Evolutionary conservation across 345 rosid species (phyloP).

Genomic region (Hibiscus mutabilis): DNA sequence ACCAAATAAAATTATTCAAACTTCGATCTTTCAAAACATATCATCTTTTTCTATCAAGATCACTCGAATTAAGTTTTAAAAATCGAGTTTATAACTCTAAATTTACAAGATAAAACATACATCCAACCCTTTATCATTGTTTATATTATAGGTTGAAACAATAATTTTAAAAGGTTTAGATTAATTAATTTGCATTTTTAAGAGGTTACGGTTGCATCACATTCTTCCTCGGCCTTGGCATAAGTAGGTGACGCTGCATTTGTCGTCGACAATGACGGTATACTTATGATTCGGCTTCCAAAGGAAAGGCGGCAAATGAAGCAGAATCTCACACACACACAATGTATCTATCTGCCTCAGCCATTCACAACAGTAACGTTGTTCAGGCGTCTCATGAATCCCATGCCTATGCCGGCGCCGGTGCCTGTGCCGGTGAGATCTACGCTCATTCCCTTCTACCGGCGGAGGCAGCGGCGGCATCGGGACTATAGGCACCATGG

Average conservation of each 20-base stretch:
- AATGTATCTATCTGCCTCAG: conserved; percentile 49
- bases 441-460: not conserved
- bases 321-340: conserved; percentile 72
- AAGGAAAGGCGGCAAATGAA: conserved; percentile 64
- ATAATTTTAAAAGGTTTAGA: no score
- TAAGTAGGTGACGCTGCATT: conserved; percentile 48
- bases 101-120: no score
- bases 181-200: no score
- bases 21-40: no score
- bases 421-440: not conserved
- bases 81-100: no score
- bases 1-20: no score
- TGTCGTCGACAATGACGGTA: conserved; percentile 39
- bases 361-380: conserved; percentile 74
- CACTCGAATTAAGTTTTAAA: no score
- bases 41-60: no score
- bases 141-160: no score
- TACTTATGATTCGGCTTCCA: conserved; percentile 58
- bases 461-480: conserved; percentile 19
- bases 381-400: conserved; percentile 21
- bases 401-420: conserved; percentile 16
- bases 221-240: conserved; percentile 47
- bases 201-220: conserved; percentile 1
- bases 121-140: no score
- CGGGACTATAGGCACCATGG: conserved; percentile 27